Base-by-base conservation (phyloP, 768 basidiomycete species). In the Psilocybe cyanescens region DNA sequence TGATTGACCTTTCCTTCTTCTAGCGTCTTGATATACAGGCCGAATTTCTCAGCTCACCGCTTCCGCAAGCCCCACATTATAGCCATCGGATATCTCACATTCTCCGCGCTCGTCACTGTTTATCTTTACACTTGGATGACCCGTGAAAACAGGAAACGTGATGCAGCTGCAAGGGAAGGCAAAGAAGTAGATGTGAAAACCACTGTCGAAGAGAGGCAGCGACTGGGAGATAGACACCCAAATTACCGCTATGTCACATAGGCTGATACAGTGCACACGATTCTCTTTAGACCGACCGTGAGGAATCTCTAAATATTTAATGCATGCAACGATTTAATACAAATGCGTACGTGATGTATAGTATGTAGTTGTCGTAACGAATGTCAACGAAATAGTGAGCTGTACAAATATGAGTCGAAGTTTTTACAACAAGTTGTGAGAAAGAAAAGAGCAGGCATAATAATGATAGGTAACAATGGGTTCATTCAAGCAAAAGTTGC, bases 21-120 rank as follows among this genome's bases (percentile, higher is more conserved):
- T 55, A 81, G 83, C n/a, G 81, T 83, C 52, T 73, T 86, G 57
- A 75, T 87, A 55, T 87, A 86, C 68, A 71, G 84, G 24, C 86
- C 85, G 3, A 77, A 73, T 55, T 77, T 86, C 29, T 70, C 75
- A 8, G 74, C 67, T 3, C 72, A 86, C 65, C 67, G 75, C 55
- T 88, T 79, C 74, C 80, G 84, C 39, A 83, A 70, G 61, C 86
- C 85, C 7, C 85, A 87, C 65, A 79, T 83, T 28, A 84, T 87
- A 45, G 74, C 86, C 1, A 84, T 88, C 56, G 85, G 85, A n/a
- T 87, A 86, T 60, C 69, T 87, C 17, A 61, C 81, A 6, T 85
- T 86, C 63, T 73, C 81, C 4, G 75, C 79, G 0, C 59, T 76
- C 9, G 75, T 83, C 9, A 75, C 81, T 3, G 64, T 75, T 8